Evolutionary conservation across 2,329 filamentous ascomycete genomes (phyloP).

Genomic region (Alternaria viburni): DNA sequence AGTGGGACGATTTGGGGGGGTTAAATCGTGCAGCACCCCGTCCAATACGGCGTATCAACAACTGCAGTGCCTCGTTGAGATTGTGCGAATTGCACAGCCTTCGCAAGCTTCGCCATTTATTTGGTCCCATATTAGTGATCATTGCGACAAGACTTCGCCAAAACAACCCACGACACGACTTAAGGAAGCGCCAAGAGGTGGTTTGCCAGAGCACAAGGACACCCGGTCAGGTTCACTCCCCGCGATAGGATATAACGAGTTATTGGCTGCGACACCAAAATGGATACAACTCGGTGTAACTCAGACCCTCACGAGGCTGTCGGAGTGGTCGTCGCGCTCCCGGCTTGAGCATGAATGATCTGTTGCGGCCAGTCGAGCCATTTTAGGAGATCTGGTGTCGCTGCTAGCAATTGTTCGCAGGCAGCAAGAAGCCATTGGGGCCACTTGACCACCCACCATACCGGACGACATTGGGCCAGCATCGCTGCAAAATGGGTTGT

Average conservation of each 20-base stretch:
- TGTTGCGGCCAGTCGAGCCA: conserved; percentile 39
- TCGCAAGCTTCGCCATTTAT: background rate
- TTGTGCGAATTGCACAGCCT: background rate
- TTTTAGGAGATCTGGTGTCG: conserved; percentile 32
- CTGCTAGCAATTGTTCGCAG: conserved; percentile 27
- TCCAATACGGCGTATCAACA: background rate
- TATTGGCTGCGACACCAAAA: background rate
- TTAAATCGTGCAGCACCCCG: background rate
- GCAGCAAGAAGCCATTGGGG: conserved; percentile 34
- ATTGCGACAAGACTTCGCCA: background rate
- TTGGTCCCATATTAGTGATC: background rate
- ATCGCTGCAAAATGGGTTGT: conserved; percentile 35
- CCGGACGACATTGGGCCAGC: conserved; percentile 24
- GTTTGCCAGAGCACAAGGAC: background rate
- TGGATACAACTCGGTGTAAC: background rate
- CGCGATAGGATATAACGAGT: background rate
- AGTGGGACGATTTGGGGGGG: background rate
- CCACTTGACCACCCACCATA: conserved; percentile 41
- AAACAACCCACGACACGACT: background rate
- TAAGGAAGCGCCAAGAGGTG: background rate
- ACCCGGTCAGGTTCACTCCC: background rate
- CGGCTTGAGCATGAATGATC: conserved; percentile 17
- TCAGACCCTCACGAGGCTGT: background rate
- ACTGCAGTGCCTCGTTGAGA: background rate
- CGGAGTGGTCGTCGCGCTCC: background rate